Percentiles rank a stretch among this genome's conserved stretches.
Evolutionary conservation across 192 early-diverging fungal species (phyloP).

Genomic region (Chytriomyces sp.): DNA sequence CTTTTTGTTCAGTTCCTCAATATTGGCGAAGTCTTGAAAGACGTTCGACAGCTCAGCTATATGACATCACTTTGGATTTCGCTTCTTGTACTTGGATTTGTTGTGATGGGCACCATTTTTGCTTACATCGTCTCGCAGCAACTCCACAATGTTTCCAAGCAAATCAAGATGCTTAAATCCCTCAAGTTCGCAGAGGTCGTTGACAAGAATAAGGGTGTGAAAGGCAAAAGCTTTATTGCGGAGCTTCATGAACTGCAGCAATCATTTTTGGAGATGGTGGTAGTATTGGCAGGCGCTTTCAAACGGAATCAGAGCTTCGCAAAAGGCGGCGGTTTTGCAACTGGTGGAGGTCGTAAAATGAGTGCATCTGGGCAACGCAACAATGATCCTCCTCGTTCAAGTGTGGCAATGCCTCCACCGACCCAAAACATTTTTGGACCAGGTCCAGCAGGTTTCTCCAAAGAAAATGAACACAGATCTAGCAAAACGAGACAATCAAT

Average conservation of each 20-base stretch:
- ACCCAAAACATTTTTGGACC: too few relatives aligned
- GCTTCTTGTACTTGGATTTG: constrained; percentile 12
- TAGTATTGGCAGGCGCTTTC: background rate
- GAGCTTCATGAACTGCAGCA: constrained; percentile 23
- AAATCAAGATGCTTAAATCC: constrained; percentile 20
- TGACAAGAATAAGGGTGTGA: constrained; percentile 10
- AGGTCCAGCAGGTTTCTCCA: too few relatives aligned
- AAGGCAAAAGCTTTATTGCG: constrained; percentile 8
- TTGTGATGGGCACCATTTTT: constrained; percentile 5
- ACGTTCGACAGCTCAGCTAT: background rate
- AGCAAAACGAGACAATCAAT: too few relatives aligned
- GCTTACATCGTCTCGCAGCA: background rate
- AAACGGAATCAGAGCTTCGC: too few relatives aligned
- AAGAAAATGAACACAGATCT: too few relatives aligned
- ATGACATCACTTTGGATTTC: background rate
- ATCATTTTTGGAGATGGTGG: constrained; percentile 14
- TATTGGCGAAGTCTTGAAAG: background rate
- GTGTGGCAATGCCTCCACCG: too few relatives aligned
- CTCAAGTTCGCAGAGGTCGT: constrained; percentile 24
- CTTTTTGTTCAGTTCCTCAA: background rate
- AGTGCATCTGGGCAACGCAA: too few relatives aligned
- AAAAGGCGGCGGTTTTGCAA: too few relatives aligned
- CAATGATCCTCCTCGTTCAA: too few relatives aligned
- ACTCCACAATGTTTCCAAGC: constrained; percentile 3
- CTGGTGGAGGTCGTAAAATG: too few relatives aligned